phyloP scores from a whole-genome alignment of 148 eudicot species.

The Bassia scoparia region DNA sequence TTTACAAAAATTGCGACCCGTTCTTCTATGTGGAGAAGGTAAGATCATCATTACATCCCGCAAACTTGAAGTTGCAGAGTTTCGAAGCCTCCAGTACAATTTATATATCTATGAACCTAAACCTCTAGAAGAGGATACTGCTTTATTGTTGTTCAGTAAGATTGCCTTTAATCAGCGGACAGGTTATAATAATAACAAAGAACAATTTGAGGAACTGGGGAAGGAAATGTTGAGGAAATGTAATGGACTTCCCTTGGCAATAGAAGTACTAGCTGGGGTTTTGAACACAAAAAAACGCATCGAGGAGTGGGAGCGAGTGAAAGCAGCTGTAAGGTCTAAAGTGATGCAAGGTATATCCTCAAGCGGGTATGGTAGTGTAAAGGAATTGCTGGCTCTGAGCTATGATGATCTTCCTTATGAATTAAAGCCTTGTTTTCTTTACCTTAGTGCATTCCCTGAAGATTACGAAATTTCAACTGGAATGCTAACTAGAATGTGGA shows the following conservation, averaged over 20 bases:
- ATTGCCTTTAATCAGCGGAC: conserved; percentile 11
- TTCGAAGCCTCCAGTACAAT: background rate
- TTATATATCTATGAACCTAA: conserved; percentile 17
- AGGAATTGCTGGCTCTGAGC: conserved; percentile 28
- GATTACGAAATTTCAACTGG: conserved; percentile 22
- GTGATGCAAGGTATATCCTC: conserved; percentile 13
- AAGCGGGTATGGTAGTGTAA: conserved; percentile 8
- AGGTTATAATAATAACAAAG: background rate
- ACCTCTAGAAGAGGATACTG: conserved; percentile 11
- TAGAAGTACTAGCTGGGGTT: conserved; percentile 25
- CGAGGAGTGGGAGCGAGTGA: conserved; percentile 27
- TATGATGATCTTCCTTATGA: conserved; percentile 31
- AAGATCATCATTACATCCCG: conserved; percentile 31
- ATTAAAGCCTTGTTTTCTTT: conserved; percentile 30
- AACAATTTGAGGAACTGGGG: conserved; percentile 12
- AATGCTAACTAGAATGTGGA: conserved; percentile 32
- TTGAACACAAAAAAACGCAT: conserved; percentile 14
- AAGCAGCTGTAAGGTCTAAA: conserved; percentile 1
- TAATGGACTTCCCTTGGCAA: conserved; percentile 28
- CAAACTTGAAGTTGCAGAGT: conserved; percentile 1
- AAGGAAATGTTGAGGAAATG: conserved; percentile 30
- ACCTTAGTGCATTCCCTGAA: conserved; percentile 30
- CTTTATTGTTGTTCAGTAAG: conserved; percentile 24
- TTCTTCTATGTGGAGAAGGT: conserved; percentile 1
- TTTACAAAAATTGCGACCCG: conserved; percentile 21